Evolutionary conservation across 75 land plant genomes (phyloP).

Genomic region (Pinus tabuliformis): DNA sequence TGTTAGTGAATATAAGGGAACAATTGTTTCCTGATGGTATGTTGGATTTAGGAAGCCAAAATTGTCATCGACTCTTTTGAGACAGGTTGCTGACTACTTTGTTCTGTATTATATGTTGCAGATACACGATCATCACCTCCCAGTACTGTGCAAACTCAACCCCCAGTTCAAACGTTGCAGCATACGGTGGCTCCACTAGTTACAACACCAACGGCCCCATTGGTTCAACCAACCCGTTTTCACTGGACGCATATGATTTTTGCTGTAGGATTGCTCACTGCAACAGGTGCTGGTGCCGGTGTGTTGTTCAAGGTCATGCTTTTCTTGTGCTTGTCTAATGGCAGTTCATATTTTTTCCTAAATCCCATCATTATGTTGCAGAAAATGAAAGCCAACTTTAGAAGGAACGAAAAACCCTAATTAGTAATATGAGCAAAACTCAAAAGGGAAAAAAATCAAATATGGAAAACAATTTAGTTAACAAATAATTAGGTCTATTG

Average conservation of each 20-base stretch:
- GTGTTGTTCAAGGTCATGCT: constrained; percentile 52
- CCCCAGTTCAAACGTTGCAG: constrained; percentile 14
- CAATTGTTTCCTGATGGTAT: neutral
- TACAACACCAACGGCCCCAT: constrained; percentile 10
- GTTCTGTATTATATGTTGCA: constrained; percentile 6
- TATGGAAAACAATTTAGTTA: neutral
- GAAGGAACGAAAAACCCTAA: neutral
- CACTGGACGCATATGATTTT: constrained; percentile 61
- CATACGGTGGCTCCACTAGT: constrained; percentile 20
- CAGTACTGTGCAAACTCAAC: constrained; percentile 21
- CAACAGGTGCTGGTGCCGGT: constrained; percentile 71
- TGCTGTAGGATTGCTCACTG: constrained; percentile 55
- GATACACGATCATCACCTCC: constrained; percentile 28
- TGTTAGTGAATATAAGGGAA: neutral
- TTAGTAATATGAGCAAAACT: neutral
- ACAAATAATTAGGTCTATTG: neutral
- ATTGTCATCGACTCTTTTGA: neutral
- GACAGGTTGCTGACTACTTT: neutral
- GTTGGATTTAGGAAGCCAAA: neutral
- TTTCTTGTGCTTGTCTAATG: neutral
- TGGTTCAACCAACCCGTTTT: constrained; percentile 11
- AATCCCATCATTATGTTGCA: neutral
- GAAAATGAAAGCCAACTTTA: neutral
- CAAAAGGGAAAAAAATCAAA: neutral
- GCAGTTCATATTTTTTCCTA: neutral